Percentiles rank a stretch among this genome's conserved stretches.
Conservation (phyloP, 1,284 basidiomycete genomes). For the Naganishia cerealis region DNA sequence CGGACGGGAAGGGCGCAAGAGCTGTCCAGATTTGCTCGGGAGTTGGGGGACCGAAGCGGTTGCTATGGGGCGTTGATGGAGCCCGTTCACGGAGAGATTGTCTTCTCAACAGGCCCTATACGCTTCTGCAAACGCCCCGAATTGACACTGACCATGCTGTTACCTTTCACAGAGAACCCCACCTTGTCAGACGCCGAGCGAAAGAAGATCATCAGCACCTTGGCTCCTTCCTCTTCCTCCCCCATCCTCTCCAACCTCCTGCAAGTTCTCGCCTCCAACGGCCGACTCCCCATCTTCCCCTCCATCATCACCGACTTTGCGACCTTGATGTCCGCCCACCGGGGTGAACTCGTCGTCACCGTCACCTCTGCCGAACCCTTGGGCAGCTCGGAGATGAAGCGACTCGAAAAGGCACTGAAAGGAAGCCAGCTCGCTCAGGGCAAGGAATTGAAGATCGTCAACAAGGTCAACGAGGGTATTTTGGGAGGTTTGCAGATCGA, state of each 20-base stretch:
- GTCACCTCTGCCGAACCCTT: conserved; percentile 85
- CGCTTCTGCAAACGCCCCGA: background rate
- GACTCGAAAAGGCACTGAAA: conserved; percentile 80
- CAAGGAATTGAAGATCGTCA: conserved; percentile 79
- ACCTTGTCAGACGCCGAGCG: conserved; percentile 81
- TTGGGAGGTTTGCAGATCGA: conserved; percentile 90
- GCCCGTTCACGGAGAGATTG: background rate
- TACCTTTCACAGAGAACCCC: conserved; percentile 64
- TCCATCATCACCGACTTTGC: conserved; percentile 91
- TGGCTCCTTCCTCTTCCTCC: conserved; percentile 66
- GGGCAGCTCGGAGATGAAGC: conserved; percentile 62
- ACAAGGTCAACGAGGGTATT: conserved; percentile 87
- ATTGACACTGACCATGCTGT: background rate
- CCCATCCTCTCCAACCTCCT: conserved; percentile 93
- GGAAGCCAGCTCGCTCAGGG: conserved; percentile 78
- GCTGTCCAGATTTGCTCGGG: too few species aligned
- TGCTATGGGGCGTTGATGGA: background rate
- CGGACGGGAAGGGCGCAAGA: too few species aligned
- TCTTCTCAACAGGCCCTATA: background rate
- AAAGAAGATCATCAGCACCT: conserved; percentile 64
- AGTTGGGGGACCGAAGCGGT: background rate
- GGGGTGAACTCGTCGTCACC: conserved; percentile 87
- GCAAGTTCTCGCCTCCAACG: conserved; percentile 87
- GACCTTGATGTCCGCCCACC: conserved; percentile 82
- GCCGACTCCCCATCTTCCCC: conserved; percentile 77